Base-by-base conservation (phyloP, 768 basidiomycete genomes). In the Naganishia kalamii region DNA sequence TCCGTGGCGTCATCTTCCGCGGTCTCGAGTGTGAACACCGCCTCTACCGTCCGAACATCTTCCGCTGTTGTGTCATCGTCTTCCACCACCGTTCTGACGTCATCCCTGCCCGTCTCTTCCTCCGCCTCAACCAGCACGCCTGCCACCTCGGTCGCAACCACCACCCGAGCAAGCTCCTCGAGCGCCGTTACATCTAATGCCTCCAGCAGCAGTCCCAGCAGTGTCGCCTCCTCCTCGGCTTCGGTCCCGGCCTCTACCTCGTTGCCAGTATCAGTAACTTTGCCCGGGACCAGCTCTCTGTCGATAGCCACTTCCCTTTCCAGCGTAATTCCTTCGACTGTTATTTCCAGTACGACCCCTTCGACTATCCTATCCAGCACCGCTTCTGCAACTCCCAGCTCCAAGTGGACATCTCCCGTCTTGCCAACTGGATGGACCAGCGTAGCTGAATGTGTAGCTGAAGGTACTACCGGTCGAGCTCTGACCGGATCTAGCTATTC, bases 401-500 rank as follows among this genome's bases (percentile, higher is more conserved):
- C 54, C 33, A 40, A 23, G 13, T 57, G 51, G 51, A 35, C 51
- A 13, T 32, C 51, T 19, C 51, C 51, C 21, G 35, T 32, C n/a
- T 32, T 52, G 2, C 32, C 51, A 15, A 35, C 1, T 35, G 51
- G 51, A 13, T 52, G 51, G 51, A 19, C 43, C 5, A 27, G n/a
- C 23, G 40, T 41, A 2, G 25, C 57, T 19, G 50, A 47, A 19
- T 64, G 63, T 23, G 27, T 41, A 32, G 51, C 51, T 17, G 63
- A 64, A 30, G 40, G 29, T 3, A 25, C 51, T 7, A 1, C 49
- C 27, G 62, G 66, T 11, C 71, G 73, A 48, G 68, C 70, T 27
- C 68, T 74, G 17, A 46, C 61, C 2, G 68, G 66, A n/a, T 35
- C 60, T 25, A 62, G 65, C 12, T 49, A 60, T 60, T 37, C 68